These are phyloP conservation scores for Mycena belliarum DNA, from an alignment of 768 basidiomycete species.

Conservation along the genomic window DNA sequence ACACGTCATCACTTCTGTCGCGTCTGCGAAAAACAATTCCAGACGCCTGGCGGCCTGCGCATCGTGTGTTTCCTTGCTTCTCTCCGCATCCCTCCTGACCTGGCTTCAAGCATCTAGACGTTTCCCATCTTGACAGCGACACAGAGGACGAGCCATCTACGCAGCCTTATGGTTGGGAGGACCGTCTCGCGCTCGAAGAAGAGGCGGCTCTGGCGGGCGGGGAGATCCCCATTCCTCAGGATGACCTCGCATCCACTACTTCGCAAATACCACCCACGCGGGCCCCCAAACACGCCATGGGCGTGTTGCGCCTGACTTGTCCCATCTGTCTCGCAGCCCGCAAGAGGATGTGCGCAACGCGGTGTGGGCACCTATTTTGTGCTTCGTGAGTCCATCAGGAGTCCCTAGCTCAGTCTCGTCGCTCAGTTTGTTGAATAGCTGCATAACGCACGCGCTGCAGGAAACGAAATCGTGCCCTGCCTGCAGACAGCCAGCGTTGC, in stretches of 20 bases:
- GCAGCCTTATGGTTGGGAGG: constrained; percentile 32
- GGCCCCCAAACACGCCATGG: no score
- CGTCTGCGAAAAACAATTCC: constrained; percentile 31
- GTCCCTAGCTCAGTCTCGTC: neutral
- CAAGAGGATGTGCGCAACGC: constrained; percentile 27
- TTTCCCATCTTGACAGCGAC: constrained; percentile 30
- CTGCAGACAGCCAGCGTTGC: constrained; percentile 15
- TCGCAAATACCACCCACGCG: no score
- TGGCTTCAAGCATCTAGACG: constrained; percentile 27
- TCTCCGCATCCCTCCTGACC: neutral
- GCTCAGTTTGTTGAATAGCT: neutral
- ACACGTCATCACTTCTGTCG: constrained; percentile 32
- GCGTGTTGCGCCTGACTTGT: constrained; percentile 24
- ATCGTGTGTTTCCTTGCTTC: constrained; percentile 14
- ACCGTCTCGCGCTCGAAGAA: constrained; percentile 24
- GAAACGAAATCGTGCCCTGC: constrained; percentile 13
- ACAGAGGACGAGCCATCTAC: constrained; percentile 25
- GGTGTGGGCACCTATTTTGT: constrained; percentile 36
- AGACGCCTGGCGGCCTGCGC: constrained; percentile 28
- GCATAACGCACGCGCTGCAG: constrained; percentile 11
- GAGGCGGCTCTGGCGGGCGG: constrained; percentile 26
- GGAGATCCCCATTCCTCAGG: constrained; percentile 19
- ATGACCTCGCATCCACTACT: neutral
- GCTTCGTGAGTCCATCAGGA: constrained; percentile 28
- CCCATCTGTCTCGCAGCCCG: constrained; percentile 31